Evolutionary conservation across 108 stramenopile genomes (phyloP), one percentile per base, ranked within the genome.

Genomic region (Stephanodiscus triporus): DNA sequence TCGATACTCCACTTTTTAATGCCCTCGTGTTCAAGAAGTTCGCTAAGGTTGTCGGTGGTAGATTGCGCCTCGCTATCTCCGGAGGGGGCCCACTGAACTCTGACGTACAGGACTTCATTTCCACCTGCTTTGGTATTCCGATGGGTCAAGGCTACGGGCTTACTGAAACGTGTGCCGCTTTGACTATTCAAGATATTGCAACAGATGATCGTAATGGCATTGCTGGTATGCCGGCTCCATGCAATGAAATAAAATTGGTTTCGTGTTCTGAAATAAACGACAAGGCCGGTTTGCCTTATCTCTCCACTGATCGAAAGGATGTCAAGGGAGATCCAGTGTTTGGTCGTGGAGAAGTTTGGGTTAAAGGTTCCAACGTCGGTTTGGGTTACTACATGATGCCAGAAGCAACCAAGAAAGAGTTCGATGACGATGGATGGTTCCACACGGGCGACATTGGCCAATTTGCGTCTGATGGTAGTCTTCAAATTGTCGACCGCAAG

Each of bases 391-490:
- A 93, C 80, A 91, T 89, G 87, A 88, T 88, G 87, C 78, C 80
- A 4, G 91, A 93, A 26, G 87, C 87, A 61, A 90, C 95, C 9
- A 88, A 86, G 66, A 92, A 96, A 75, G 91, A 79, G 11, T 95
- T 83, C 76, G 60, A 58, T 66, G 89, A 85, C 1, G 92, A 91
- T 68, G 91, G 92, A 16, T 96, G 85, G 80, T 94, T 96, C 69
- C 82, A 86, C 34, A 94, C 92, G 9, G 95, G 95, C 20, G 95
- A 96, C 82, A 92, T 96, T 85, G 95, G 95, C 22, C 92, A 92
- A 74, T 92, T 92, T 63, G 85, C 89, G 66, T 63, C 54, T 1
- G 92, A 96, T 72, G 95, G 95, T 30, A 90, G 87, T 66, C 45
- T 96, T 47, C 78, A 86, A 54, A 94, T 96, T 78, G 91, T 94